Evolutionary conservation across 169 alveolate species (phyloP).

Genomic region (Plasmodium knowlesi): DNA sequence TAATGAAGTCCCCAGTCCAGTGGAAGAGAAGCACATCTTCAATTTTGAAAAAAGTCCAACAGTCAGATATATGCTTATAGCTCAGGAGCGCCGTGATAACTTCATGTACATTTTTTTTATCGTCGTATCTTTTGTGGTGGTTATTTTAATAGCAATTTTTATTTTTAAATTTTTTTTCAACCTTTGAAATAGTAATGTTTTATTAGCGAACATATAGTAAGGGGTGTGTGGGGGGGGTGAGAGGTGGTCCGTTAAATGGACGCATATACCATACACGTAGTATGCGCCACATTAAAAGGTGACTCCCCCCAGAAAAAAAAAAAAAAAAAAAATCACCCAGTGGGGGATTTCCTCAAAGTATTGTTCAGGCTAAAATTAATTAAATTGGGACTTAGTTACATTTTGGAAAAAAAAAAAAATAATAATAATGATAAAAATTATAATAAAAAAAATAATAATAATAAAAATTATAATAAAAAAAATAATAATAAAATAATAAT

Average conservation of each 20-base stretch:
- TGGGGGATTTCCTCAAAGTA: neutral
- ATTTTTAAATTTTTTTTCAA: slow-evolving; percentile 56
- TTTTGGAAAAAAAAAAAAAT: neutral
- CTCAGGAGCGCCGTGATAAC: slow-evolving; percentile 33
- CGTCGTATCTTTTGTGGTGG: slow-evolving; percentile 28
- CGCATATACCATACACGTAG: neutral
- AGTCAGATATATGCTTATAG: slow-evolving; percentile 19
- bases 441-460: no score
- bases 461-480: no score
- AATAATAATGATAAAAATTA: no score
- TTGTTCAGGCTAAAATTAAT: neutral
- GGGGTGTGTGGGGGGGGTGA: neutral
- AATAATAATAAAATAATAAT: no score
- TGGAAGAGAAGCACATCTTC: neutral
- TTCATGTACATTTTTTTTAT: slow-evolving; percentile 20
- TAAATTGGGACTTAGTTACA: neutral
- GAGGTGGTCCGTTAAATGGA: neutral
- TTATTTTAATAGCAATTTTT: slow-evolving; percentile 34
- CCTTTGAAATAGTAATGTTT: neutral
- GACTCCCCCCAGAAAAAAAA: neutral
- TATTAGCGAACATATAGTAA: neutral
- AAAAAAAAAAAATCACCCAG: neutral
- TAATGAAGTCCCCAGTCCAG: neutral
- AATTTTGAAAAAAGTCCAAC: slow-evolving; percentile 61
- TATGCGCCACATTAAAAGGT: neutral